Conservation (phyloP, 1,139 yeast genomes). For the Pneumocystis sp. region DNA sequence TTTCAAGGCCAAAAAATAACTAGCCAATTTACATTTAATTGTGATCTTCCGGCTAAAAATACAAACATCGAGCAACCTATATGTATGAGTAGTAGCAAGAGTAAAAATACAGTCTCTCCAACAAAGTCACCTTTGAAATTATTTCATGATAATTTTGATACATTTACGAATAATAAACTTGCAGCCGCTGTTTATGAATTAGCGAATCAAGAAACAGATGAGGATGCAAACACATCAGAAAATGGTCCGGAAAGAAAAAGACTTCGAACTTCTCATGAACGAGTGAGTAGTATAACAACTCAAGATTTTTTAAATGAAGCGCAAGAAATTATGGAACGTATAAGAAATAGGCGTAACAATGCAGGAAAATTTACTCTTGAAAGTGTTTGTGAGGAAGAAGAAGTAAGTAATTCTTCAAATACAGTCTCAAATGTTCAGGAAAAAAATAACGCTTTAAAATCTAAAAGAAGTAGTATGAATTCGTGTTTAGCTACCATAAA, state of each 20-base stretch:
- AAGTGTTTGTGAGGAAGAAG: slow-evolving; percentile 8
- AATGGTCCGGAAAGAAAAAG: slow-evolving; percentile 6
- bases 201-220: background rate
- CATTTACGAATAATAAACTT: slow-evolving; percentile 10
- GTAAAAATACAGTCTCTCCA: background rate
- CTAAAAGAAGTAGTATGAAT: slow-evolving; percentile 8
- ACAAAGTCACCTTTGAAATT: slow-evolving; percentile 11
- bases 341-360: slow-evolving; percentile 8
- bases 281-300: slow-evolving; percentile 11
- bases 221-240: slow-evolving; percentile 1
- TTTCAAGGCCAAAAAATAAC: background rate
- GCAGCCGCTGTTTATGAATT: slow-evolving; percentile 2
- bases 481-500: background rate
- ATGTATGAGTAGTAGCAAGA: background rate
- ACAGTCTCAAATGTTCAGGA: slow-evolving; percentile 2
- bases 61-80: background rate
- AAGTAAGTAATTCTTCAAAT: background rate
- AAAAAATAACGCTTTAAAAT: background rate
- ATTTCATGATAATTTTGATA: slow-evolving; percentile 11
- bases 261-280: slow-evolving; percentile 8
- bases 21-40: background rate
- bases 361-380: slow-evolving; percentile 9
- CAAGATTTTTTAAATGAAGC: slow-evolving; percentile 11
- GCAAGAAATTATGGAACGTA: slow-evolving; percentile 10
- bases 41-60: background rate